These are phyloP conservation scores for Oenanthe javanica DNA, from an alignment of 140 eudicot genomes.

Conservation along the genomic window DNA sequence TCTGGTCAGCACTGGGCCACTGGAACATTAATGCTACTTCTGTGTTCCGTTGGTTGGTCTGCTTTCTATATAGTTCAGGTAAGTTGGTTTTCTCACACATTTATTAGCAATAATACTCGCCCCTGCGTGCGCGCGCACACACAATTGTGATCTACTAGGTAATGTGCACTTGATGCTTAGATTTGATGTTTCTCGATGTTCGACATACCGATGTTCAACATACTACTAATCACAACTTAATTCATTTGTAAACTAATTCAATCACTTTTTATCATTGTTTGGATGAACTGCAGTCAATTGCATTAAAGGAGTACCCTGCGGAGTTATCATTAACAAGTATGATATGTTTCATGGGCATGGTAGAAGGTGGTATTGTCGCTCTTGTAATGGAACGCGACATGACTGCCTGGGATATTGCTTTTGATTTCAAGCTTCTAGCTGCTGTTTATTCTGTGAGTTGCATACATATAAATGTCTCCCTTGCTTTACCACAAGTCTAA, in stretches of 20 bases:
- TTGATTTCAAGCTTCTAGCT: conserved; percentile 82
- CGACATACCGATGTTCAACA: too few species aligned
- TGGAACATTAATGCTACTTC: conserved; percentile 61
- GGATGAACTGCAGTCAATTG: conserved; percentile 44
- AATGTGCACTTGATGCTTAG: background rate
- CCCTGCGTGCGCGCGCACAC: background rate
- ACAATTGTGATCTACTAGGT: background rate
- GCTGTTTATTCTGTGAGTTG: conserved; percentile 68
- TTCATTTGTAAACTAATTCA: background rate
- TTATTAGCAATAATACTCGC: background rate
- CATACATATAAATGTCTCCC: background rate
- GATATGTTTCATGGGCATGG: conserved; percentile 56
- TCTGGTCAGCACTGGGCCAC: conserved; percentile 55
- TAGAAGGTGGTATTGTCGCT: conserved; percentile 63
- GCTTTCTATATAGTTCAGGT: conserved; percentile 85
- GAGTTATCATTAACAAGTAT: conserved; percentile 61
- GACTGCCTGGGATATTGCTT: conserved; percentile 79
- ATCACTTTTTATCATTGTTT: background rate
- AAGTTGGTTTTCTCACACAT: background rate
- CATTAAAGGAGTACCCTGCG: conserved; percentile 80
- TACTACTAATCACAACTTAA: background rate
- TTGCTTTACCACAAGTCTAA: too few species aligned
- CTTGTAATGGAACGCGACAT: conserved; percentile 61
- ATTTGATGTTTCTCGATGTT: background rate
- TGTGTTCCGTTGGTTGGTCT: conserved; percentile 65